Evolutionary conservation across 169 alveolate genomes (phyloP), one percentile per base, ranked within the genome.

Genomic region (Prorocentrum cordatum): DNA sequence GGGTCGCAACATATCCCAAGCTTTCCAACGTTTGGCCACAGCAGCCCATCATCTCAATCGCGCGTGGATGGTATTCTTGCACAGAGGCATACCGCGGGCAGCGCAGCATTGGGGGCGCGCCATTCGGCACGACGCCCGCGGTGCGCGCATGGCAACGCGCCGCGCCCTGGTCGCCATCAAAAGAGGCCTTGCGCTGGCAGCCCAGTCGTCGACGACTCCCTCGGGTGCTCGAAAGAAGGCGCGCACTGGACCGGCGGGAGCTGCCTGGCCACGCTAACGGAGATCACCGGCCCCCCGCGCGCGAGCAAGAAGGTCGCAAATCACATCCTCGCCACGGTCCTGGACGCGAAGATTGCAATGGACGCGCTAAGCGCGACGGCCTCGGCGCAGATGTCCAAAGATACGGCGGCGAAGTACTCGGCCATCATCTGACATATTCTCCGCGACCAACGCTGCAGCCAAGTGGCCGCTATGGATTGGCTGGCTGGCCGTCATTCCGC

Each of bases 121-220:
- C 84, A 0, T 45, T 73, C 18, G 84, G 84, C 35, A 50, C 84
- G 10, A 36, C 47, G 26, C 32, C 84, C 5, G 66, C 84, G 1
- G 84, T 73, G 22, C 47, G 31, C 29, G 68, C 70, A 10, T 73
- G 84, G 84, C 84, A 47, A 32, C 45, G 84, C 0, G 70, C 36
- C 9, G 70, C 70, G 5, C n/a, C 16, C 7, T 58, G 3, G 24
- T 4, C 10, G 29, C 47, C n/a, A 9, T 73, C 4, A 5, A n/a
- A 24, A 54, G 58, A 3, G 45, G 32, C 24, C 20, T n/a, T 7
- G 32, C 61, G 50, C 84, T 54, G 24, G 84, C 31, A 33, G 84
- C 84, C 35, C 47, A 58, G 31, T 47, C 31, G 84, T 73, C 18
- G 84, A 73, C 32, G 84, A 73, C 29, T 73, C 47, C 50, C 47